A percentile compares a stretch with the other conserved stretches of the same genome.
Conservation (phyloP, 2,329 filamentous ascomycete species). For the Cladosporium sp. region DNA sequence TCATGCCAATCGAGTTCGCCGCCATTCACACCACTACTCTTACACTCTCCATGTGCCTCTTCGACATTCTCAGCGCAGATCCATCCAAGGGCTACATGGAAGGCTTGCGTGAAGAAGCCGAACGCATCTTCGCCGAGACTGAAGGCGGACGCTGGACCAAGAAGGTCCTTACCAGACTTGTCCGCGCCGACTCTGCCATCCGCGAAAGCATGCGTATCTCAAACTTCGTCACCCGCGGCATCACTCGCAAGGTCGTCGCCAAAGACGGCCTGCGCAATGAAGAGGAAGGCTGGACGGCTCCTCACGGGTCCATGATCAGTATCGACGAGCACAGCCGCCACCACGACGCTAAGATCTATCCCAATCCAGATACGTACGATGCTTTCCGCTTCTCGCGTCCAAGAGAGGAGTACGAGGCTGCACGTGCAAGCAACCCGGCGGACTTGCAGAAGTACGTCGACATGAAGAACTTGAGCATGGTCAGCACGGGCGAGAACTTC, state of each 20-base stretch:
- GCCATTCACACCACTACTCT: slow-evolving; percentile 57
- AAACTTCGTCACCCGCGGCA: slow-evolving; percentile 21
- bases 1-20: slow-evolving; percentile 56
- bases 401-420: slow-evolving; percentile 21
- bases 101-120: slow-evolving; percentile 28
- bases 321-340: slow-evolving; percentile 23
- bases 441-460: slow-evolving; percentile 17
- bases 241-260: slow-evolving; percentile 26
- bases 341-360: slow-evolving; percentile 28
- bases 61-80: slow-evolving; percentile 45
- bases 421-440: slow-evolving; percentile 12
- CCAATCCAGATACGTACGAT: slow-evolving; percentile 26
- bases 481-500: slow-evolving; percentile 27
- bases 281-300: slow-evolving; percentile 22
- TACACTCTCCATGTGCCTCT: slow-evolving; percentile 45
- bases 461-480: slow-evolving; percentile 23
- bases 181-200: slow-evolving; percentile 27
- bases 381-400: slow-evolving; percentile 29
- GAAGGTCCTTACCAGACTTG: slow-evolving; percentile 22
- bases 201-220: slow-evolving; percentile 30
- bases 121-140: slow-evolving; percentile 15
- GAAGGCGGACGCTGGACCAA: slow-evolving; percentile 21
- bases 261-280: slow-evolving; percentile 23
- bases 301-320: slow-evolving; percentile 18
- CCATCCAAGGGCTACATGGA: slow-evolving; percentile 35